A percentile compares a stretch with the other conserved stretches of the same genome.
phyloP scores from a whole-genome alignment of 371 early-diverging fungal genomes.

The Lichtheimia corymbifera region DNA sequence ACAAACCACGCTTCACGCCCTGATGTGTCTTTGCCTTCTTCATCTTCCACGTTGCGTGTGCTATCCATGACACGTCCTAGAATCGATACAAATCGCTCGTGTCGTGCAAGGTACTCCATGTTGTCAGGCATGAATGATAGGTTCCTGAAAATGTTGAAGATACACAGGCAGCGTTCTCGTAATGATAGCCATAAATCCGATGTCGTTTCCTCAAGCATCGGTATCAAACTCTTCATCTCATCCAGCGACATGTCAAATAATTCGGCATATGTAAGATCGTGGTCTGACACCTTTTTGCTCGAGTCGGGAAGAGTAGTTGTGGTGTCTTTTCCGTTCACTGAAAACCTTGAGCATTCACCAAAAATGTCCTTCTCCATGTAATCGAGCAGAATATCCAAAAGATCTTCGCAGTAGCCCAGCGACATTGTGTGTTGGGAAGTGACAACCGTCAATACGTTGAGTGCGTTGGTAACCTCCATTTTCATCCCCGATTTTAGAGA shows the following conservation, averaged over 20 bases:
- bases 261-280: slow-evolving; percentile 39
- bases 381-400: slow-evolving; percentile 56
- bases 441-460: slow-evolving; percentile 70
- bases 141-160: slow-evolving; percentile 62
- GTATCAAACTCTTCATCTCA: slow-evolving; percentile 58
- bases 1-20: slow-evolving; percentile 43
- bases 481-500: slow-evolving; percentile 75
- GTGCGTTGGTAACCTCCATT: slow-evolving; percentile 72
- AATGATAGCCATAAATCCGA: slow-evolving; percentile 49
- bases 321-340: not conserved
- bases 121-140: slow-evolving; percentile 67
- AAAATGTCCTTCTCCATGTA: slow-evolving; percentile 47
- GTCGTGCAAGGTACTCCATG: slow-evolving; percentile 57
- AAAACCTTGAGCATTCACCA: slow-evolving; percentile 26
- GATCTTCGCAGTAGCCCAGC: slow-evolving; percentile 51
- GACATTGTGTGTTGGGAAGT: slow-evolving; percentile 38
- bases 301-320: not conserved
- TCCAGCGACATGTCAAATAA: slow-evolving; percentile 61
- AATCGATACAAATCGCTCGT: slow-evolving; percentile 51
- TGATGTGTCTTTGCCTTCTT: slow-evolving; percentile 21
- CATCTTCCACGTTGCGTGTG: slow-evolving; percentile 10
- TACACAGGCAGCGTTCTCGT: slow-evolving; percentile 49
- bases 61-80: slow-evolving; percentile 26
- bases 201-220: slow-evolving; percentile 36
- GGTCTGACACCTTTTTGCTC: not conserved